Evolutionary conservation across 2,329 filamentous ascomycete species (phyloP).

Genomic region (Xylariaceae sp.): DNA sequence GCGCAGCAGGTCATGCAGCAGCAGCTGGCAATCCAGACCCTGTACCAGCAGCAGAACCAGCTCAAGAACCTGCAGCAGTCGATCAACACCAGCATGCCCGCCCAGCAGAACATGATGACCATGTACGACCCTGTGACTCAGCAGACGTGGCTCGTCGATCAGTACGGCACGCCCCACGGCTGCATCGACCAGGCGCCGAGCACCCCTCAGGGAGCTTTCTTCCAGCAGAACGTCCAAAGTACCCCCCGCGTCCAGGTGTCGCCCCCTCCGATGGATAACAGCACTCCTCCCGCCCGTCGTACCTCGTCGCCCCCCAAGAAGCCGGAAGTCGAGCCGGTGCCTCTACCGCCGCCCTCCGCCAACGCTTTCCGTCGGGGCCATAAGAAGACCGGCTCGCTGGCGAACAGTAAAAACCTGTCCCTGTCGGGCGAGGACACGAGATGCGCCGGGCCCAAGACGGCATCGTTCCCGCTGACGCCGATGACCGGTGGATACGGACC

Average conservation of each 20-base stretch:
- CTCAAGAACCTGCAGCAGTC: slow-evolving; percentile 60
- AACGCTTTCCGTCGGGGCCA: slow-evolving; percentile 91
- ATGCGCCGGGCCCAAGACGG: slow-evolving; percentile 66
- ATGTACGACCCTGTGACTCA: slow-evolving; percentile 84
- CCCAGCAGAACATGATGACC: slow-evolving; percentile 69
- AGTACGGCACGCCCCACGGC: slow-evolving; percentile 38
- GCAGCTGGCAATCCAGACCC: slow-evolving; percentile 43
- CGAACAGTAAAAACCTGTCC: slow-evolving; percentile 48
- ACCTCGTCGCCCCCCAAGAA: slow-evolving; percentile 59
- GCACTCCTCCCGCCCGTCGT: slow-evolving; percentile 49
- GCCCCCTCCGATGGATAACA: slow-evolving; percentile 60
- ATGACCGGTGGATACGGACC: slow-evolving; percentile 77
- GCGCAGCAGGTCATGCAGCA: slow-evolving; percentile 29
- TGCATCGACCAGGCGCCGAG: slow-evolving; percentile 38
- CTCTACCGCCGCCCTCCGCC: slow-evolving; percentile 78
- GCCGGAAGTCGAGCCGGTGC: slow-evolving; percentile 55
- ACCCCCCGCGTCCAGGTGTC: slow-evolving; percentile 73
- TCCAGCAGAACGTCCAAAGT: slow-evolving; percentile 42
- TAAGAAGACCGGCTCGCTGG: slow-evolving; percentile 78
- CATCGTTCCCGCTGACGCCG: slow-evolving; percentile 72
- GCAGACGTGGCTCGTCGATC: slow-evolving; percentile 72
- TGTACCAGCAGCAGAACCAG: slow-evolving; percentile 50
- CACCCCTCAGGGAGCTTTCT: slow-evolving; percentile 24
- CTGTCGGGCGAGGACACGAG: slow-evolving; percentile 39
- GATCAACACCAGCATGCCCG: slow-evolving; percentile 45